Evolutionary conservation across 2,329 filamentous ascomycete genomes (phyloP).

Genomic region (Beauveria varroae): DNA sequence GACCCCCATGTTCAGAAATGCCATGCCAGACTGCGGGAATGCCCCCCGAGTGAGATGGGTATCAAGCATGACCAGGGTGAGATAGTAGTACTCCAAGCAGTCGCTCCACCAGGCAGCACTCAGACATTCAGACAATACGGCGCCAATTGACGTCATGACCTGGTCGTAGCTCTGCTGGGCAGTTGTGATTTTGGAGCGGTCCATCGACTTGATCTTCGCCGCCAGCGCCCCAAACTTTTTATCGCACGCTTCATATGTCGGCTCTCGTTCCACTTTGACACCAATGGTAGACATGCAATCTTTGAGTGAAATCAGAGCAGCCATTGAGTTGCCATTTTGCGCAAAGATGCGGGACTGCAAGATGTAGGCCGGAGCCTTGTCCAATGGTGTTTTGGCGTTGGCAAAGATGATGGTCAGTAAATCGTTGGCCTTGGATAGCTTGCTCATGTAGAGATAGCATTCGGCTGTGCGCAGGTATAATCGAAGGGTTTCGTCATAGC

Average conservation of each 20-base stretch:
- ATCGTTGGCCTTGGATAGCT: constrained; percentile 58
- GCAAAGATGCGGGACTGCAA: constrained; percentile 73
- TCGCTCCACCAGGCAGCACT: constrained; percentile 70
- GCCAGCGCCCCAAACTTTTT: constrained; percentile 58
- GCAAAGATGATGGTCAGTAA: constrained; percentile 64
- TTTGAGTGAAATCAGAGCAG: constrained; percentile 63
- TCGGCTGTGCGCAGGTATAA: constrained; percentile 75
- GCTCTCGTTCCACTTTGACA: constrained; percentile 55
- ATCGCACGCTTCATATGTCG: constrained; percentile 72
- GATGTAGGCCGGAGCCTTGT: constrained; percentile 79
- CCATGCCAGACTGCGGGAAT: constrained; percentile 62
- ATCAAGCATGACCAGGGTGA: constrained; percentile 58
- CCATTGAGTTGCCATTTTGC: constrained; percentile 62
- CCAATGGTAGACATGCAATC: constrained; percentile 64
- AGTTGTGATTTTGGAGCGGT: constrained; percentile 38
- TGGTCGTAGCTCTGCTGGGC: constrained; percentile 39
- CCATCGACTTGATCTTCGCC: constrained; percentile 51
- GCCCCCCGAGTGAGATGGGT: constrained; percentile 56
- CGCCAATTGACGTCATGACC: constrained; percentile 55
- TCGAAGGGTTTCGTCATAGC: constrained; percentile 78
- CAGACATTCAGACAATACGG: constrained; percentile 62
- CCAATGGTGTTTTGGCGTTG: constrained; percentile 62
- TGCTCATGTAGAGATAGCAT: constrained; percentile 71
- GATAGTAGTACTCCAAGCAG: constrained; percentile 63
- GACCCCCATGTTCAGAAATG: constrained; percentile 60